Evolutionary conservation across 1,284 basidiomycete species (phyloP).

Genomic region (Trichosporon coremiiforme): DNA sequence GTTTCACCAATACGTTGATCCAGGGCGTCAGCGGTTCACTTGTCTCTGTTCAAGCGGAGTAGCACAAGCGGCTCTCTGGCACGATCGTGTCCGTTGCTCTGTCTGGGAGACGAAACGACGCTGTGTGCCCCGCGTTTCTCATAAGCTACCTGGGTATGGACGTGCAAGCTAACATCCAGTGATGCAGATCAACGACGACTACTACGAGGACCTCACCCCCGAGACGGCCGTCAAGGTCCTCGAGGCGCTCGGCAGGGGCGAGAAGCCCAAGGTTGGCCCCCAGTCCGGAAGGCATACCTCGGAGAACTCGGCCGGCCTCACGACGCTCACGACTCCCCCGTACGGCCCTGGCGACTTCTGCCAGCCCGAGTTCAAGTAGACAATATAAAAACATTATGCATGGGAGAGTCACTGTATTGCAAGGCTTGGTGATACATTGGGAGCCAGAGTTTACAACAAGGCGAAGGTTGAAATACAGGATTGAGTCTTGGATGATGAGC

Average conservation of each 20-base stretch:
- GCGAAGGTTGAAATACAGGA: background rate
- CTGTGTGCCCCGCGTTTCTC: too few relatives aligned
- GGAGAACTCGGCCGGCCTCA: constrained; percentile 87
- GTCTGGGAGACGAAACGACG: too few relatives aligned
- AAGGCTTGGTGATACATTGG: background rate
- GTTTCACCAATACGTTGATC: constrained; percentile 25
- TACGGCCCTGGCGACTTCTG: constrained; percentile 93
- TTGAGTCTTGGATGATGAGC: background rate
- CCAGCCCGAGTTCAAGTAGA: constrained; percentile 79
- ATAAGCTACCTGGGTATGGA: too few relatives aligned
- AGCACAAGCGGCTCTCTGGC: too few relatives aligned
- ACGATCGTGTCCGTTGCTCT: too few relatives aligned
- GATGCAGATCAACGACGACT: constrained; percentile 95
- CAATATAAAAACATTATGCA: constrained; percentile 19
- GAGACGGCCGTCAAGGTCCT: constrained; percentile 85
- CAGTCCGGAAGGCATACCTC: constrained; percentile 82
- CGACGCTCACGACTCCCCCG: constrained; percentile 82
- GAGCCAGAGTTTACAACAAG: background rate
- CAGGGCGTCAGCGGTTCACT: too few relatives aligned
- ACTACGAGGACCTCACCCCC: constrained; percentile 97
- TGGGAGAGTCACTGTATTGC: constrained; percentile 17
- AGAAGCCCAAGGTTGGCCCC: constrained; percentile 88
- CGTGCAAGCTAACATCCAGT: constrained; percentile 55
- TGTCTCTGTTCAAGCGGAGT: too few relatives aligned
- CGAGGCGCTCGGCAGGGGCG: constrained; percentile 79